Evolutionary conservation across 2,329 filamentous ascomycete genomes (phyloP).

Genomic region (Trichoderma sp.): DNA sequence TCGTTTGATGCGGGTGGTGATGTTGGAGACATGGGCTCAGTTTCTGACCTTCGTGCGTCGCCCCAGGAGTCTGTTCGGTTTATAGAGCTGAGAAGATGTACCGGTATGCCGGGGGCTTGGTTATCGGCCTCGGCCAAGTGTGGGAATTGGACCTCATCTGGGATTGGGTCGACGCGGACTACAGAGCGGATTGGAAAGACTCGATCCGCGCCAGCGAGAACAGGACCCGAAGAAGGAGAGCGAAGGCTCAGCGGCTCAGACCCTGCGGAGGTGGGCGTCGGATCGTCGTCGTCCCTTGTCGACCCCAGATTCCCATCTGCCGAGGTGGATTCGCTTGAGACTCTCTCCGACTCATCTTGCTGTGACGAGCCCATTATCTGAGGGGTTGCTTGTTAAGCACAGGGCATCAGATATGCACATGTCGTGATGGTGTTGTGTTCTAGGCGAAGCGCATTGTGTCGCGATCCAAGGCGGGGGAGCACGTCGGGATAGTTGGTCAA

Average conservation of each 20-base stretch:
- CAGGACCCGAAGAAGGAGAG: constrained; percentile 33
- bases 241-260: background rate
- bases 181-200: constrained; percentile 83
- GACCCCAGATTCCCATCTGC: background rate
- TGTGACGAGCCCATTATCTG: constrained; percentile 7
- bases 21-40: constrained; percentile 26
- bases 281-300: background rate
- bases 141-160: constrained; percentile 40
- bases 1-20: constrained; percentile 24
- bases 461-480: background rate
- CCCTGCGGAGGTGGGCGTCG: background rate
- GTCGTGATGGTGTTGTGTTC: background rate
- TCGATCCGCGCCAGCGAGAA: constrained; percentile 48
- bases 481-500: background rate
- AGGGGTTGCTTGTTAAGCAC: background rate
- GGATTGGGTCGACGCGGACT: constrained; percentile 63
- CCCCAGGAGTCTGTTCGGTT: constrained; percentile 30
- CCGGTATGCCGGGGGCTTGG: constrained; percentile 30
- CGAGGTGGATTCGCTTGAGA: background rate
- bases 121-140: constrained; percentile 33
- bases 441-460: background rate
- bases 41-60: constrained; percentile 30
- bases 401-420: background rate
- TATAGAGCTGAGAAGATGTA: constrained; percentile 30
- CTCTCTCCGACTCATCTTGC: constrained; percentile 3